Base-by-base conservation (phyloP, 1,139 yeast species). In the Diutina scorzettiae region DNA sequence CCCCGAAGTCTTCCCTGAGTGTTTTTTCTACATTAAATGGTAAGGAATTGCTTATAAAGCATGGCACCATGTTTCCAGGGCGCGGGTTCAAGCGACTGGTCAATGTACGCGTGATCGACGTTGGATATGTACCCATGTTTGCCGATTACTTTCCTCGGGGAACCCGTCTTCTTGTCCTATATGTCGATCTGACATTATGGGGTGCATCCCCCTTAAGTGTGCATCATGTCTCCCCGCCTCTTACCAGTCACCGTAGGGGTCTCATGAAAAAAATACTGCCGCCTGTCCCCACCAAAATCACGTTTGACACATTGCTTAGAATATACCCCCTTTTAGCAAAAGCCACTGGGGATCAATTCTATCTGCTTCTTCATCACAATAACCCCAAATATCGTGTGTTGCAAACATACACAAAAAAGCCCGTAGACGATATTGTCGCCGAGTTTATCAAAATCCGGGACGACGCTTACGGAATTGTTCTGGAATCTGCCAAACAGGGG, bases 1-100 rank as follows among this genome's bases (percentile, higher is more conserved):
- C 29, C 61, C 76, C 1, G 64, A 70, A 46, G 16, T 56, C 53
- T 20, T 64, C 60, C 41, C 71, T 66, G 69, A 59, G 59, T 5
- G 59, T 73, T 25, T 79, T 72, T 53, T 63, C 64, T 43, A 81
- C 93, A 0, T 51, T 79, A 41, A 81, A 73, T 53, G 77, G 76
- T 24, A 74, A 73, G 51, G 79, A 77, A 44, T 58, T 82, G 1
- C 56, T 73, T 4, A 62, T 82, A 24, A 76, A 75, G 52, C 77
- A 77, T 48, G 78, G 78, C 25, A 53, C 58, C 45, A 55, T 83
- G 0, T 67, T 69, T 49, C 69, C 80, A 0, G 74, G 76, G 0
- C 73, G 66, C 47, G 83, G 87, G 0, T 82, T 77, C 57, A 71
- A 66, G 48, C 55, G 58, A 42, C 66, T 75, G 42, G 58, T 71